A percentile compares a stretch with the other conserved stretches of the same genome.
Evolutionary conservation across 2,329 filamentous ascomycete genomes (phyloP).

Genomic region (Thelonectria olida): DNA sequence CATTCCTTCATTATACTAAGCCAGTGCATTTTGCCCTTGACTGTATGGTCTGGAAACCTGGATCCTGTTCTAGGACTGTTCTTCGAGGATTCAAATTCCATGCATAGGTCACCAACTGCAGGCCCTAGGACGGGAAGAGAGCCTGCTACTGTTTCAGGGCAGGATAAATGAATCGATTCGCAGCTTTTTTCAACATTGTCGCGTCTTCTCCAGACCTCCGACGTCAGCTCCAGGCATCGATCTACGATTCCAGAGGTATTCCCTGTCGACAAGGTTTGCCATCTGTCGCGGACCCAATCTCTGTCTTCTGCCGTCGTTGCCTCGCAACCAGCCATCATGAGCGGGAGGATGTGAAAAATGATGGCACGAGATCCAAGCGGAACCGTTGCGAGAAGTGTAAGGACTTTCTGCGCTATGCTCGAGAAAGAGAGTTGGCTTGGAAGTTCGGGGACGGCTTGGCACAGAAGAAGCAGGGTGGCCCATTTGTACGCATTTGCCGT

Average conservation of each 20-base stretch:
- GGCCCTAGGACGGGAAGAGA: background rate
- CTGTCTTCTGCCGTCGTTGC: constrained; percentile 19
- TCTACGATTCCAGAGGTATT: constrained; percentile 23
- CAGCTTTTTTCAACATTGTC: background rate
- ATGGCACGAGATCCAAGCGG: constrained; percentile 14
- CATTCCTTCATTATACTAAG: constrained; percentile 26
- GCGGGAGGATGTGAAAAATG: constrained; percentile 21
- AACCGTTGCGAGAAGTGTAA: constrained; percentile 22
- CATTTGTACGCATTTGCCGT: constrained; percentile 27
- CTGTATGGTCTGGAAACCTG: background rate
- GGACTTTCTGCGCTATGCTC: constrained; percentile 22
- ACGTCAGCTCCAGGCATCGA: constrained; percentile 23
- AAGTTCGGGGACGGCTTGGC: constrained; percentile 24
- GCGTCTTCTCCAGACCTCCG: constrained; percentile 26
- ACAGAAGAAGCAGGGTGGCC: constrained; percentile 20
- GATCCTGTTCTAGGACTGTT: background rate
- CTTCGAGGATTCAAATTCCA: background rate
- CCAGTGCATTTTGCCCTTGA: constrained; percentile 24
- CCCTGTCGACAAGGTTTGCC: constrained; percentile 12
- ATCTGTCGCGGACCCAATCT: constrained; percentile 25
- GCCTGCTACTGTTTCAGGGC: background rate
- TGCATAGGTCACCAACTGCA: background rate
- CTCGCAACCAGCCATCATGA: constrained; percentile 26
- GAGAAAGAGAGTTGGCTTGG: constrained; percentile 8
- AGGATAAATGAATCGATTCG: background rate